These are phyloP conservation scores for Neurospora terricola DNA, from an alignment of 495 filamentous ascomycete genomes.

Conservation along the genomic window DNA sequence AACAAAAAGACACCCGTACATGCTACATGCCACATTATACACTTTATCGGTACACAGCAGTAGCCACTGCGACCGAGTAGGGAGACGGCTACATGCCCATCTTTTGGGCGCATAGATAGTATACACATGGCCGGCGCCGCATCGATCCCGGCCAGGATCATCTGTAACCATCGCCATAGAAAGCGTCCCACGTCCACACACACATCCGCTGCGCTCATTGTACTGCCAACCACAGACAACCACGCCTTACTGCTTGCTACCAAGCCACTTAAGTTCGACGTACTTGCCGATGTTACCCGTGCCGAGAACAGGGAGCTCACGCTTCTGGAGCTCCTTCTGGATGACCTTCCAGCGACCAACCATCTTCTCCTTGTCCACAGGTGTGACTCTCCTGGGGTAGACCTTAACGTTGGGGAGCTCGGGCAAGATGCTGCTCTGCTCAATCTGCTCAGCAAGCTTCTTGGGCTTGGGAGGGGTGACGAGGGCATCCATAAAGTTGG, in stretches of 20 bases:
- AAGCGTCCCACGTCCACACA: neutral
- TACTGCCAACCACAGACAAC: neutral
- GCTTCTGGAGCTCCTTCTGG: constrained; percentile 55
- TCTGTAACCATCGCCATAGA: neutral
- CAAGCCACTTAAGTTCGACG: constrained; percentile 21
- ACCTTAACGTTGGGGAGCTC: constrained; percentile 63
- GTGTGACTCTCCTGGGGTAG: constrained; percentile 46
- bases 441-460: constrained; percentile 39
- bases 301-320: constrained; percentile 44
- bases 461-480: constrained; percentile 48
- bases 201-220: neutral
- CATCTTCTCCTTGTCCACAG: constrained; percentile 60
- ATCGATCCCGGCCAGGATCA: neutral
- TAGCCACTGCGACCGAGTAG: neutral
- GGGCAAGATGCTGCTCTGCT: constrained; percentile 31
- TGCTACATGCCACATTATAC: neutral
- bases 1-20: neutral
- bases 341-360: constrained; percentile 82
- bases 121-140: neutral
- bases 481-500: constrained; percentile 44
- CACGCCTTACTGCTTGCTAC: constrained; percentile 7
- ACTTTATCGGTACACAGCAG: neutral
- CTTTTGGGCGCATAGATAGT: neutral
- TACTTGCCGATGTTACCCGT: constrained; percentile 16
- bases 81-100: neutral